Percentiles rank a stretch among this genome's conserved stretches.
Evolutionary conservation across 2,329 filamentous ascomycete genomes (phyloP).

Genomic region (Hypoxylon sp.): DNA sequence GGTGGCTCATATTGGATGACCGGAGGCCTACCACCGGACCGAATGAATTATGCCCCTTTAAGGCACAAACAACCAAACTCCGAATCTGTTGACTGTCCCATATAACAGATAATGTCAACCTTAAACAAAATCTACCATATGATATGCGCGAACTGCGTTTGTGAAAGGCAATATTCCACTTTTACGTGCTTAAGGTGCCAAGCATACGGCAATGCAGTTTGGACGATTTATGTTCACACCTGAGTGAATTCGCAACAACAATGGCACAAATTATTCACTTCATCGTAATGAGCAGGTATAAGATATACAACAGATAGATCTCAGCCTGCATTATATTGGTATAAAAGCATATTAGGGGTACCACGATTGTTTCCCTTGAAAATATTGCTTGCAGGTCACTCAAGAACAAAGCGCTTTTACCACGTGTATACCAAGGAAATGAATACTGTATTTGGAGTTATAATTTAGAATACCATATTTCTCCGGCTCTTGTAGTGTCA

Average conservation of each 20-base stretch:
- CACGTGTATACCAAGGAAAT: no score
- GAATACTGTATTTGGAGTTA: not conserved
- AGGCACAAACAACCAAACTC: not conserved
- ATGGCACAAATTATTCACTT: not conserved
- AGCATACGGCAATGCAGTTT: not conserved
- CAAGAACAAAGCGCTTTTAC: not conserved
- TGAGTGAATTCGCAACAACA: not conserved
- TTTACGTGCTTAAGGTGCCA: not conserved
- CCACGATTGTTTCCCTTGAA: not conserved
- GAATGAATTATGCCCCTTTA: not conserved
- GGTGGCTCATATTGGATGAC: not conserved
- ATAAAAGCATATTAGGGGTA: not conserved
- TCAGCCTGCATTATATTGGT: not conserved
- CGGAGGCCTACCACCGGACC: slow-evolving; percentile 2
- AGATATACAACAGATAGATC: not conserved
- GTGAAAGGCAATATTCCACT: not conserved
- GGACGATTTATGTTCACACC: not conserved
- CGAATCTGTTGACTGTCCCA: not conserved
- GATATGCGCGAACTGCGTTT: not conserved
- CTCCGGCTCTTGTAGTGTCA: no score
- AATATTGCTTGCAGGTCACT: not conserved
- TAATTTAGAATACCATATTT: no score
- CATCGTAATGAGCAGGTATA: not conserved
- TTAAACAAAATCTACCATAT: slow-evolving; percentile 1
- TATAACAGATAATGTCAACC: not conserved